A percentile compares a stretch with the other conserved stretches of the same genome.
Evolutionary conservation across 176 grass and related monocot species (phyloP).

Genomic region (Bonia amplexicaulis): DNA sequence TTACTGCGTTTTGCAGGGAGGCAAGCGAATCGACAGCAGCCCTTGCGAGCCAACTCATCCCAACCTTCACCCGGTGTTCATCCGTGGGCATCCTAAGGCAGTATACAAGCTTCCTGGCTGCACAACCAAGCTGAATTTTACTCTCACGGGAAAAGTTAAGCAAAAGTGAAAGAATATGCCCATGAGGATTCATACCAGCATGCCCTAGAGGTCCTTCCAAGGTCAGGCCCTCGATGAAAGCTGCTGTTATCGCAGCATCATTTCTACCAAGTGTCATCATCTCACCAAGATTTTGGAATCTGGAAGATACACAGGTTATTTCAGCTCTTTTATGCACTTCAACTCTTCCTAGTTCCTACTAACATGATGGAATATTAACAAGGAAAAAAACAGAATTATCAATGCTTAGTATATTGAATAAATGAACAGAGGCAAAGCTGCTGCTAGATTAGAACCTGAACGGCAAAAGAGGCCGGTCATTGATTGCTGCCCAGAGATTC

Average conservation of each 20-base stretch:
- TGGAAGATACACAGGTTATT: slow-evolving; percentile 22
- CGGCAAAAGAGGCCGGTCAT: slow-evolving; percentile 73
- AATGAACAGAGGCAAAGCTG: background rate
- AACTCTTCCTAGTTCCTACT: background rate
- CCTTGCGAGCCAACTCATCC: slow-evolving; percentile 88
- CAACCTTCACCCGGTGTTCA: slow-evolving; percentile 83
- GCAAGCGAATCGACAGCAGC: slow-evolving; percentile 60
- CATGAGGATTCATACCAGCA: slow-evolving; percentile 48
- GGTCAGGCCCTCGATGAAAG: slow-evolving; percentile 85
- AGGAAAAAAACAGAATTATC: background rate
- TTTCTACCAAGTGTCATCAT: slow-evolving; percentile 95
- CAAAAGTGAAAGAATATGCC: background rate
- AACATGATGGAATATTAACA: background rate
- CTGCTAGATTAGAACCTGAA: slow-evolving; percentile 55
- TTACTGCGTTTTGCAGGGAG: slow-evolving; percentile 67
- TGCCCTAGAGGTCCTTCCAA: slow-evolving; percentile 88
- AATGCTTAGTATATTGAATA: background rate
- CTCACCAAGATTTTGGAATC: slow-evolving; percentile 97
- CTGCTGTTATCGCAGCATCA: slow-evolving; percentile 74
- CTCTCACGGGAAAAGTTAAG: background rate
- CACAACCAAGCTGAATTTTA: background rate
- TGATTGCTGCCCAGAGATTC: slow-evolving; percentile 97
- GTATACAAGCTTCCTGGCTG: slow-evolving; percentile 91
- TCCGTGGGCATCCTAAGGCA: slow-evolving; percentile 90
- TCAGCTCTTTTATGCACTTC: background rate